Base-by-base conservation (phyloP, 2,329 filamentous ascomycete genomes). In the Phoma sp. region DNA sequence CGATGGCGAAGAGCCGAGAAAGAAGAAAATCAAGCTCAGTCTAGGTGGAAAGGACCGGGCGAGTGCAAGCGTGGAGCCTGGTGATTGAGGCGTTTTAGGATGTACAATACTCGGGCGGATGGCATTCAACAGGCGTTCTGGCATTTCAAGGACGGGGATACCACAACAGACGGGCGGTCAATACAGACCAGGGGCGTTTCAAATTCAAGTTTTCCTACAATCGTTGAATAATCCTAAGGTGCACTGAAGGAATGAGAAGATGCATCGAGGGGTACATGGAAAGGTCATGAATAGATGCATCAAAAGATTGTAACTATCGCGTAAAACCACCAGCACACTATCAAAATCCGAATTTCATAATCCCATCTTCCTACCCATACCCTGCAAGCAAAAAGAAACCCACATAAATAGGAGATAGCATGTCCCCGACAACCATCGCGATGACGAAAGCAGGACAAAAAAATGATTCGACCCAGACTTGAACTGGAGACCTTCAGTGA, bases 1-100 rank as follows among this genome's bases (percentile, higher is more conserved):
- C n/a, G 69, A 70, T 0, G 65, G 61, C 0, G 73, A 72, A 0
- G 68, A 65, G 12, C 71, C 71, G 15, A 68, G 70, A 38, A 68
- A 71, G 58, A 76, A 76, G 65, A 76, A 76, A 60, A 70, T 76
- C 37, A 76, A 76, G 58, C 60, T 76, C 8, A 66, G 57, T 32
- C 25, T 72, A 24, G 60, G 58, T 12, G 66, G 64, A n/a, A 62
- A 51, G 12, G 58, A 61, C 19, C 43, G 46, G 22, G 40, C 51
- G 3, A 58, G 55, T 27, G 44, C 45, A 24, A 58, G 54, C n/a
- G 54, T 48, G 2, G 55, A 61, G 43, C 54, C 55, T 35, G 51
- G 24, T 24, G 52, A 51, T 29, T 51, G 29, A 47, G 6, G 19
- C n/a, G 15, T 10, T 27, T 6, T 2, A 21, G 10, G 15, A 8